Evolutionary conservation across 1,284 basidiomycete species (phyloP).

Genomic region (Hymenochaete sp.): DNA sequence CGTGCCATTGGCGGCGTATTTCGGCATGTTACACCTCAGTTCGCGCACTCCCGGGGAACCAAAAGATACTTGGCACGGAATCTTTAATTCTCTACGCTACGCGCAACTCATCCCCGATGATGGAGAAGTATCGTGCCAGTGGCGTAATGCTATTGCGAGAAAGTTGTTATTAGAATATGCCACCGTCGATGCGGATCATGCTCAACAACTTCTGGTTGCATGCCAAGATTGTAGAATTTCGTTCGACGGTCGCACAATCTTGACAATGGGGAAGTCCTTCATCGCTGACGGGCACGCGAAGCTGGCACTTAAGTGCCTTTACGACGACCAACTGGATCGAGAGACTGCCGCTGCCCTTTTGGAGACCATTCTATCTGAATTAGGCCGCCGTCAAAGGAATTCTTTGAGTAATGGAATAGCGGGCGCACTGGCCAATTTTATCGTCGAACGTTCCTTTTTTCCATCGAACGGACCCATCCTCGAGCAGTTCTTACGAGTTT

Average conservation of each 20-base stretch:
- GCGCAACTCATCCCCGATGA: constrained; percentile 11
- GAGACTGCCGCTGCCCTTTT: constrained; percentile 2
- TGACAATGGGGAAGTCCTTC: constrained; percentile 6
- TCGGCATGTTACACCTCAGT: constrained; percentile 1
- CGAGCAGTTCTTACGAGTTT: constrained; percentile 6
- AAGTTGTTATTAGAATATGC: constrained; percentile 2
- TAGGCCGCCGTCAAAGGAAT: neutral
- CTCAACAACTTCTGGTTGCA: too few species aligned
- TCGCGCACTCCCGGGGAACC: neutral
- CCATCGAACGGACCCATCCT: constrained; percentile 3
- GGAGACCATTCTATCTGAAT: constrained; percentile 4
- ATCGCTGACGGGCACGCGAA: constrained; percentile 7
- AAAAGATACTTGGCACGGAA: constrained; percentile 5
- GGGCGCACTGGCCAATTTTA: neutral
- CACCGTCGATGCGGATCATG: constrained; percentile 2
- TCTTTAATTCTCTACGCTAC: constrained; percentile 5
- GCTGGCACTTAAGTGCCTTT: constrained; percentile 5
- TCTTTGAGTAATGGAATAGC: neutral
- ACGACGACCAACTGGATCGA: constrained; percentile 2
- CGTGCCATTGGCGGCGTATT: constrained; percentile 4
- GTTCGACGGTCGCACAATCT: constrained; percentile 1
- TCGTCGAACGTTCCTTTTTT: constrained; percentile 3
- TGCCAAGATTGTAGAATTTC: too few species aligned
- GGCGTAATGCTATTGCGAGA: constrained; percentile 3
- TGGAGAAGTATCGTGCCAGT: neutral